These are phyloP conservation scores for Trypanosoma conorhini DNA, from an alignment of 208 protist species.

Conservation along the genomic window DNA sequence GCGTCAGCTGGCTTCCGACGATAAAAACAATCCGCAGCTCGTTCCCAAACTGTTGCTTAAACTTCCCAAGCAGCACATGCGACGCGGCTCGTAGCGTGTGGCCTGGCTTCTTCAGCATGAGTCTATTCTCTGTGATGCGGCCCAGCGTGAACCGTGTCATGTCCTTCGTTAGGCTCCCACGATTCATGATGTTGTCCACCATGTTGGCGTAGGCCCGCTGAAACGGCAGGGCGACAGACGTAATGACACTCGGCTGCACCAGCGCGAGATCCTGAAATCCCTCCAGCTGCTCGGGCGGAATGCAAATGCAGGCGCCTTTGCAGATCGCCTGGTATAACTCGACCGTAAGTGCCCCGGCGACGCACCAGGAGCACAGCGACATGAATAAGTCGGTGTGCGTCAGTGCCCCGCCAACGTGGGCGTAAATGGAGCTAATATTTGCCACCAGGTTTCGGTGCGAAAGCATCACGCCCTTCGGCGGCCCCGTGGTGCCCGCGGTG, in stretches of 20 bases:
- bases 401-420: constrained; percentile 77
- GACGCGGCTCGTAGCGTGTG: constrained; percentile 73
- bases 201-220: constrained; percentile 88
- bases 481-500: constrained; percentile 89
- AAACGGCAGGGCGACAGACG: constrained; percentile 83
- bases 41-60: constrained; percentile 87
- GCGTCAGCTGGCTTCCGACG: constrained; percentile 80
- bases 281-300: constrained; percentile 86
- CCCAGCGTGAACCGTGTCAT: constrained; percentile 83
- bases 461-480: constrained; percentile 95
- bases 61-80: constrained; percentile 78
- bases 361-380: constrained; percentile 91
- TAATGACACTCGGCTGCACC: constrained; percentile 87
- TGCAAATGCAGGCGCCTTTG: constrained; percentile 84
- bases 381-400: constrained; percentile 90
- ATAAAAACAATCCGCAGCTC: constrained; percentile 87
- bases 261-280: constrained; percentile 86
- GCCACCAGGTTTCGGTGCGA: constrained; percentile 92
- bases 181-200: constrained; percentile 88
- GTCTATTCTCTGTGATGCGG: constrained; percentile 84
- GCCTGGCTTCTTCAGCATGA: constrained; percentile 87
- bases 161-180: constrained; percentile 75
- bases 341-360: constrained; percentile 73
- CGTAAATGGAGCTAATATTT: constrained; percentile 87
- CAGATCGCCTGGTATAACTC: constrained; percentile 90